phyloP scores from a whole-genome alignment of 805 yeast species.

The Peterozyma xylosa region DNA sequence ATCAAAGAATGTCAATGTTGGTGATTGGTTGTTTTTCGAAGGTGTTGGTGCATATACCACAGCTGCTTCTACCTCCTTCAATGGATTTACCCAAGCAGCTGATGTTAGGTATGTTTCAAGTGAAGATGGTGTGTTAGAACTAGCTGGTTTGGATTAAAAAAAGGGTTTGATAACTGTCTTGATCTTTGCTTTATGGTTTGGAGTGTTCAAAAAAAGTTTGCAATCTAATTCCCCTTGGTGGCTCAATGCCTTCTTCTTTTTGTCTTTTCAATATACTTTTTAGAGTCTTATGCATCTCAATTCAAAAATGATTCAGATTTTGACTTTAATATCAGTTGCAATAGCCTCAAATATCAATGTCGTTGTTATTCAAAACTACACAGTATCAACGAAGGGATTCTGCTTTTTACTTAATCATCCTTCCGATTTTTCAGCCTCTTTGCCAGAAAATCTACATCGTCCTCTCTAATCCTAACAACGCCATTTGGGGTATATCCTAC shows the following conservation, averaged over 20 bases:
- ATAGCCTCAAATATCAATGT: background rate
- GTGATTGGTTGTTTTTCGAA: slow-evolving; percentile 89
- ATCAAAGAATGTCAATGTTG: slow-evolving; percentile 58
- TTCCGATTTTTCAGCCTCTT: background rate
- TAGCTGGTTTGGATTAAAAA: no score
- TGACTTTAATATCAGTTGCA: no score
- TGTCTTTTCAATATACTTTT: background rate
- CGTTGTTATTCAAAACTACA: background rate
- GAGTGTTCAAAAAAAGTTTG: background rate
- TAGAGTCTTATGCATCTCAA: no score
- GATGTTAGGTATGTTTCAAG: slow-evolving; percentile 55
- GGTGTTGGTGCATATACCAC: slow-evolving; percentile 87
- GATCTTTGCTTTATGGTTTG: background rate
- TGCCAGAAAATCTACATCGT: background rate
- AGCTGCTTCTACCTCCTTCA: slow-evolving; percentile 88
- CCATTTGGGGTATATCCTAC: slow-evolving; percentile 7
- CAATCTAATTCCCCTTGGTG: background rate
- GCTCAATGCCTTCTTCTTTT: no score
- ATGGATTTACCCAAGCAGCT: slow-evolving; percentile 68
- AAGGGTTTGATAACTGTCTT: slow-evolving; percentile 1
- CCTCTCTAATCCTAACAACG: background rate
- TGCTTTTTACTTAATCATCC: background rate
- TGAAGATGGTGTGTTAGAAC: slow-evolving; percentile 4
- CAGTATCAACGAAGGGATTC: background rate
- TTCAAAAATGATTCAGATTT: slow-evolving; percentile 12